These are phyloP conservation scores for Discostella stelligeroides DNA, from an alignment of 108 stramenopile genomes.

Conservation along the genomic window DNA sequence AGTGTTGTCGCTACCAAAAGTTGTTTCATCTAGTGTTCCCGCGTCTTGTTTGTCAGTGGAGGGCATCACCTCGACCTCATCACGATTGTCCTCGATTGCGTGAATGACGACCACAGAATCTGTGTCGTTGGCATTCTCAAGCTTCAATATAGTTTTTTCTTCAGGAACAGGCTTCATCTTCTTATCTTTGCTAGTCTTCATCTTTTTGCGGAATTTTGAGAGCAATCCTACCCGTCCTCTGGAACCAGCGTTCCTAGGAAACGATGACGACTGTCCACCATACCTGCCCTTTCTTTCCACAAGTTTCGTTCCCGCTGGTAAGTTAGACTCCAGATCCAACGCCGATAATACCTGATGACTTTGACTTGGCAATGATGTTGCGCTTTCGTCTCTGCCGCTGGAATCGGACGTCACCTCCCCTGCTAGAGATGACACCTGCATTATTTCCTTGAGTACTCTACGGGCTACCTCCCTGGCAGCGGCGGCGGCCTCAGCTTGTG, in stretches of 20 bases:
- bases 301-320: neutral
- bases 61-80: too few relatives aligned
- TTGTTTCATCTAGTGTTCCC: too few relatives aligned
- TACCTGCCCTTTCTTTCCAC: neutral
- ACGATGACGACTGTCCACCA: neutral
- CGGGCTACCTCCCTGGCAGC: conserved; percentile 17
- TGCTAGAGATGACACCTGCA: neutral
- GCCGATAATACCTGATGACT: neutral
- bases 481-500: conserved; percentile 23
- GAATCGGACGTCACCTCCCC: neutral
- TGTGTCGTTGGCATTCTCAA: neutral
- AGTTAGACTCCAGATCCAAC: too few relatives aligned
- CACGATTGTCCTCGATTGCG: too few relatives aligned
- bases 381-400: neutral
- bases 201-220: conserved; percentile 2
- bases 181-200: conserved; percentile 1
- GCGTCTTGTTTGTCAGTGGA: too few relatives aligned
- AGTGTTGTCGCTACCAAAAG: too few relatives aligned
- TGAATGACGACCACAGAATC: neutral
- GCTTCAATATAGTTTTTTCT: neutral
- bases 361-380: neutral
- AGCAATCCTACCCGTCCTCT: conserved; percentile 10
- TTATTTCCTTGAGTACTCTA: conserved; percentile 9
- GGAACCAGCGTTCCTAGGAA: neutral
- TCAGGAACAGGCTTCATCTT: neutral